phyloP scores from a whole-genome alignment of 2,329 filamentous ascomycete species.

The Diaporthe australafricana region DNA sequence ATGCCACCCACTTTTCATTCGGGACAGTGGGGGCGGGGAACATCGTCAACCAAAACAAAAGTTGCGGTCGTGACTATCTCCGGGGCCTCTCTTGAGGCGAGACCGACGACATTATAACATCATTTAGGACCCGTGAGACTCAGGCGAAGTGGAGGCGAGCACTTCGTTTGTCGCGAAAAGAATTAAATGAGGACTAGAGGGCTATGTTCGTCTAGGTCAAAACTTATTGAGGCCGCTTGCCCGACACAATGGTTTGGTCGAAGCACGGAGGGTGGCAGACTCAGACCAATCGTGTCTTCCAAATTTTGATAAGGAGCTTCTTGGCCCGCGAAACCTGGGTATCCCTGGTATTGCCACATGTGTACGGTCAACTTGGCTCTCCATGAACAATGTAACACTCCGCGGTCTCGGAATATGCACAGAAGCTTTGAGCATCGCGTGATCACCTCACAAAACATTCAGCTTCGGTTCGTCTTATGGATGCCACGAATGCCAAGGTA shows the following conservation, averaged over 20 bases:
- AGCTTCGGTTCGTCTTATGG: not conserved
- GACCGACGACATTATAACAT: not conserved
- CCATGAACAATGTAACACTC: not conserved
- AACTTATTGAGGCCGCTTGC: not conserved
- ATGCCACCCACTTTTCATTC: not conserved
- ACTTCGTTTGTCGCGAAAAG: not conserved
- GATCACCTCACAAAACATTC: not conserved
- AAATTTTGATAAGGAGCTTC: constrained; percentile 3
- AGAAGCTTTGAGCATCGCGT: not conserved
- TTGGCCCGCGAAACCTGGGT: not conserved
- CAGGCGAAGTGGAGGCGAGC: not conserved
- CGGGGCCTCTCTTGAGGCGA: not conserved
- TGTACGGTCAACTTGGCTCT: not conserved
- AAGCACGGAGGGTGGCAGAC: not conserved
- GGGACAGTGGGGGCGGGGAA: not conserved
- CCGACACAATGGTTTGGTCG: constrained; percentile 4
- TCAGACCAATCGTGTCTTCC: not conserved
- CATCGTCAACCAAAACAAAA: not conserved
- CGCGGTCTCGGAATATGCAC: constrained; percentile 1
- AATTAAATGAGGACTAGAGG: too few relatives aligned
- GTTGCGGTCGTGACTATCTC: not conserved
- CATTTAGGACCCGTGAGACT: too few relatives aligned
- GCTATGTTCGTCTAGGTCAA: not conserved
- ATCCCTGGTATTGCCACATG: constrained; percentile 12
- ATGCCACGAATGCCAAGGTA: not conserved